Percentiles rank a stretch among this genome's conserved stretches.
phyloP scores from a whole-genome alignment of 2,329 filamentous ascomycete species.

The Alternaria triticimaculans region DNA sequence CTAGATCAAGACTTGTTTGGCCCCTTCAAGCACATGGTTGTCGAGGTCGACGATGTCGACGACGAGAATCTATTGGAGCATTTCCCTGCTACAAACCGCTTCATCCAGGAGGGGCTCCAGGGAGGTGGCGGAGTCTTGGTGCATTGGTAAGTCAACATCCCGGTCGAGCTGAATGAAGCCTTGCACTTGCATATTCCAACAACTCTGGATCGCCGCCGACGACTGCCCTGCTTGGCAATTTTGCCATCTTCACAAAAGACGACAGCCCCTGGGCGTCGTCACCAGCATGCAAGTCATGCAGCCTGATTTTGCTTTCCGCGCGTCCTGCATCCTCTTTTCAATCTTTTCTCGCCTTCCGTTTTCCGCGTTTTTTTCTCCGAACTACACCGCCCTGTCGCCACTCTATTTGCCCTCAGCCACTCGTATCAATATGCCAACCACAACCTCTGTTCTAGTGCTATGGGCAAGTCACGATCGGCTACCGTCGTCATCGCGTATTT shows the following conservation, averaged over 20 bases:
- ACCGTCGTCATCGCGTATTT: slow-evolving; percentile 85
- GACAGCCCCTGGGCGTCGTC: slow-evolving; percentile 3
- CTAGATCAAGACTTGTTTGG: slow-evolving; percentile 64
- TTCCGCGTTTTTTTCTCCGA: slow-evolving; percentile 20
- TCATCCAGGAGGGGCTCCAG: slow-evolving; percentile 79
- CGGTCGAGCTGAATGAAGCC: slow-evolving; percentile 46
- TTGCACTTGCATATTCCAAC: slow-evolving; percentile 39
- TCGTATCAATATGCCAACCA: slow-evolving; percentile 45
- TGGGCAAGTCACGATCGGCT: slow-evolving; percentile 94
- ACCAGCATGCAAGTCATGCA: slow-evolving; percentile 16
- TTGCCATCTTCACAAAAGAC: slow-evolving; percentile 41
- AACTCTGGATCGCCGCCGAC: slow-evolving; percentile 35
- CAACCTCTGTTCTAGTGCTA: slow-evolving; percentile 68
- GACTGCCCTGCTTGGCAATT: slow-evolving; percentile 41
- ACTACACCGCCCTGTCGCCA: slow-evolving; percentile 49
- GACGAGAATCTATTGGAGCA: slow-evolving; percentile 86
- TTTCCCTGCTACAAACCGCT: slow-evolving; percentile 77
- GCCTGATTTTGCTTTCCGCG: slow-evolving; percentile 25
- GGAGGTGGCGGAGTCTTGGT: slow-evolving; percentile 68
- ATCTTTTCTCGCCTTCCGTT: slow-evolving; percentile 21
- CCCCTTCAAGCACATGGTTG: slow-evolving; percentile 73
- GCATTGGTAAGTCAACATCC: slow-evolving; percentile 67
- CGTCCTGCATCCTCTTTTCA: slow-evolving; percentile 28
- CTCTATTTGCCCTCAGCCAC: slow-evolving; percentile 32
- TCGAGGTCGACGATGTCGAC: slow-evolving; percentile 89